These are phyloP conservation scores for Plantago lanceolata DNA, from an alignment of 305 asterid genomes.

Conservation along the genomic window DNA sequence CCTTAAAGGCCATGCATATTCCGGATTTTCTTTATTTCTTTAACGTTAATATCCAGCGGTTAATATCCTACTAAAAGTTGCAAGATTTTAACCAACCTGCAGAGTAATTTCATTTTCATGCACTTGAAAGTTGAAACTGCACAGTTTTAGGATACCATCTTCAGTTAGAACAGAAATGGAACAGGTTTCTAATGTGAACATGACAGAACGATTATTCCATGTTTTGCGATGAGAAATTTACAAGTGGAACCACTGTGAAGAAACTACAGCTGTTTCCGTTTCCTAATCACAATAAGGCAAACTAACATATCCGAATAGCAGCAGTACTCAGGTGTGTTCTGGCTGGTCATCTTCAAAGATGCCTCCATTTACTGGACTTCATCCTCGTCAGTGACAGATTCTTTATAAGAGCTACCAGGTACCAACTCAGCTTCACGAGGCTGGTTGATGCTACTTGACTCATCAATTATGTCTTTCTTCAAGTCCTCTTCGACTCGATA, in stretches of 20 bases:
- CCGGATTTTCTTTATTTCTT: too few species aligned
- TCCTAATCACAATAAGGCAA: neutral
- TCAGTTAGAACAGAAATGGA: too few species aligned
- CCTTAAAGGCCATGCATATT: too few species aligned
- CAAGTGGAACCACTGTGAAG: neutral
- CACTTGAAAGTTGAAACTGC: too few species aligned
- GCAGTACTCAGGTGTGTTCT: neutral
- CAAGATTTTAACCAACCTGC: too few species aligned
- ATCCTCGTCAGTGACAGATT: slow-evolving; percentile 3
- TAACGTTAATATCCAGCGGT: too few species aligned
- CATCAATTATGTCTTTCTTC: slow-evolving; percentile 19
- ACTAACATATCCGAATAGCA: neutral
- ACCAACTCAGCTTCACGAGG: slow-evolving; percentile 7
- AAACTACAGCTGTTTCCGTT: neutral
- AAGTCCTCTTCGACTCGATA: slow-evolving; percentile 54
- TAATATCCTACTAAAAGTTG: too few species aligned
- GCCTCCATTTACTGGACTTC: neutral
- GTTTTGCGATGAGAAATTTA: neutral
- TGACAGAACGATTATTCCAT: too few species aligned
- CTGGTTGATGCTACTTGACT: slow-evolving; percentile 1
- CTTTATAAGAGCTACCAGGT: slow-evolving; percentile 9
- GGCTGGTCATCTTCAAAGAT: neutral
- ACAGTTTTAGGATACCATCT: too few species aligned
- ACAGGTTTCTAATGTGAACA: neutral
- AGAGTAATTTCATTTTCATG: too few species aligned